Conservation (phyloP, 495 filamentous ascomycete genomes). For the Halenospora varia region DNA sequence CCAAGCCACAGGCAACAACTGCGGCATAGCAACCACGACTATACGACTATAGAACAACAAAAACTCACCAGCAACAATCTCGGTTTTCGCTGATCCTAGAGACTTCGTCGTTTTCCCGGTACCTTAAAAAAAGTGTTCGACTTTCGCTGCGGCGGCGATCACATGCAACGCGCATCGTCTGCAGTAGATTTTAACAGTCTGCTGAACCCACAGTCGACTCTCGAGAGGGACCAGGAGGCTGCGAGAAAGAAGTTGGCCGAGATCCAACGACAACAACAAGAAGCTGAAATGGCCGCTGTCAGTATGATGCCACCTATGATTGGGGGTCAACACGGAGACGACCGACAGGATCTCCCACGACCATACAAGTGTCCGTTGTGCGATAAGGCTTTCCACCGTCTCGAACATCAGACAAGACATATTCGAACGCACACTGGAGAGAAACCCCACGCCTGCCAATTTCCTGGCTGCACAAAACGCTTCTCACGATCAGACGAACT, state of each 20-base stretch:
- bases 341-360: conserved; percentile 71
- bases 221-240: conserved; percentile 24
- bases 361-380: conserved; percentile 98
- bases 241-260: conserved; percentile 21
- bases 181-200: conserved; percentile 61
- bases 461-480: conserved; percentile 92
- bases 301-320: conserved; percentile 23
- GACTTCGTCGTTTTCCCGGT: not conserved
- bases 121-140: not conserved
- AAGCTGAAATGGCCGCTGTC: conserved; percentile 23
- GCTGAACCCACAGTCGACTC: conserved; percentile 46
- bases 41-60: not conserved
- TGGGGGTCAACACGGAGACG: conserved; percentile 19
- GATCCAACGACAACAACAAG: conserved; percentile 16
- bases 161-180: conserved; percentile 56
- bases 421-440: conserved; percentile 98
- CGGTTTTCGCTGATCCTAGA: not conserved
- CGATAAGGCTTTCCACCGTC: conserved; percentile 97
- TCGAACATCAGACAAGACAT: conserved; percentile 97
- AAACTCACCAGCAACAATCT: not conserved
- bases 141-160: conserved; percentile 30
- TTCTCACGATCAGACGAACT: conserved; percentile 97
- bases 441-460: conserved; percentile 94
- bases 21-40: not conserved
- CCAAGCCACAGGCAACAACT: not conserved